These are phyloP conservation scores for Annulohypoxylon nitens DNA, from an alignment of 495 filamentous ascomycete genomes.

Conservation along the genomic window DNA sequence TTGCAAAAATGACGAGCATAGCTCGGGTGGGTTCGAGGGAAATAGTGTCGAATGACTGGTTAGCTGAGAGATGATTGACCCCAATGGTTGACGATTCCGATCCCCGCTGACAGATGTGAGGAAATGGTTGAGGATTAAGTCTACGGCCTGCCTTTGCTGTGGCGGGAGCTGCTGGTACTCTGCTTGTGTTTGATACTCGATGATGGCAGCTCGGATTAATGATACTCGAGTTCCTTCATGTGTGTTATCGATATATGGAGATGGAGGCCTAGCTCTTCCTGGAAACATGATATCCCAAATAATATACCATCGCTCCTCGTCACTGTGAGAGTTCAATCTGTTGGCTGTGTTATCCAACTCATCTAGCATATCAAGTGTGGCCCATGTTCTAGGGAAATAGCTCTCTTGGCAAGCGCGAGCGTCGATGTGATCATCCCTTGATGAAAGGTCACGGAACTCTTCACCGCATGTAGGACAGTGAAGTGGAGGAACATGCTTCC, in stretches of 20 bases:
- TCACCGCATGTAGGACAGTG: slow-evolving; percentile 28
- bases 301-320: slow-evolving; percentile 28
- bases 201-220: not conserved
- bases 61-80: no score
- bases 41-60: no score
- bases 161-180: not conserved
- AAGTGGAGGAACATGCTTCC: slow-evolving; percentile 15
- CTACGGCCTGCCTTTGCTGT: not conserved
- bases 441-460: slow-evolving; percentile 18
- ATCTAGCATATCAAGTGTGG: slow-evolving; percentile 10
- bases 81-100: not conserved
- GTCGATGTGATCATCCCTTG: slow-evolving; percentile 11
- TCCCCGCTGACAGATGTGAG: not conserved
- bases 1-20: no score
- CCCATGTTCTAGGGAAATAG: not conserved
- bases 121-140: not conserved
- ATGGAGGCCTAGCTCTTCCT: not conserved
- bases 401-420: not conserved
- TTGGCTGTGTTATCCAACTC: slow-evolving; percentile 5
- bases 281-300: slow-evolving; percentile 41
- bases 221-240: not conserved
- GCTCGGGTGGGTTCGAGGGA: no score
- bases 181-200: not conserved
- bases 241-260: slow-evolving; percentile 3
- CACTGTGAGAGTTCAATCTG: not conserved